A percentile compares a stretch with the other conserved stretches of the same genome.
phyloP scores from a whole-genome alignment of 2,329 filamentous ascomycete genomes.

The Gliomastix tumulicola region DNA sequence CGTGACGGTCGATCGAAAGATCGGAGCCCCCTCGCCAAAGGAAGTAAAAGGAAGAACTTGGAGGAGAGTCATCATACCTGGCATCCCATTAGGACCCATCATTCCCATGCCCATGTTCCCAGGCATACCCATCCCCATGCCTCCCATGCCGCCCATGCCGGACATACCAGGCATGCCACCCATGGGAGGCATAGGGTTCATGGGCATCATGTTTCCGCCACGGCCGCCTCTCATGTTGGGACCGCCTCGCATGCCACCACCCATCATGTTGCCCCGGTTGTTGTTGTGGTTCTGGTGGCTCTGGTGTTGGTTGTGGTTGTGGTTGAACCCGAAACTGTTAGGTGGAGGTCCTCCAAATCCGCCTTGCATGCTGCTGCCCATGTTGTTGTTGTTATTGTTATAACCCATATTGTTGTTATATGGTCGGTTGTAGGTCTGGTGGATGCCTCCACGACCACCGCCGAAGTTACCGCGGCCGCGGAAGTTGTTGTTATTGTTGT shows the following conservation, averaged over 20 bases:
- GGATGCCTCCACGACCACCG: conserved; percentile 39
- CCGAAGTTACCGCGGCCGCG: conserved; percentile 38
- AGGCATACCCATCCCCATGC: conserved; percentile 49
- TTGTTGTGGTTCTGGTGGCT: conserved; percentile 20
- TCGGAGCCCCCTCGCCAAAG: not conserved
- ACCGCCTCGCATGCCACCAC: conserved; percentile 35
- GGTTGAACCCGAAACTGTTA: no score
- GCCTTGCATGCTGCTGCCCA: no score
- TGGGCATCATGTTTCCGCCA: conserved; percentile 43
- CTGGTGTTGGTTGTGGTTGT: conserved; percentile 17
- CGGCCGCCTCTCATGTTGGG: conserved; percentile 44
- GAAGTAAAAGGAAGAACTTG: not conserved
- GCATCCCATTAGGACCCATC: conserved; percentile 42
- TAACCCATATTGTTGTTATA: conserved; percentile 38
- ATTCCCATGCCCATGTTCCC: conserved; percentile 49
- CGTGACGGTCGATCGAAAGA: not conserved
- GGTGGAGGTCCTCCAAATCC: conserved; percentile 42
- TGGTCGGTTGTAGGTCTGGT: conserved; percentile 35
- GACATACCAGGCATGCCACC: no score
- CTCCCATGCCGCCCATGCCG: conserved; percentile 38
- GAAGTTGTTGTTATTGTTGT: conserved; percentile 46
- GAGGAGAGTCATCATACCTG: conserved; percentile 16
- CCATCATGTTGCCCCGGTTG: conserved; percentile 37
- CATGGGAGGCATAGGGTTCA: no score
- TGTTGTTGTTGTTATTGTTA: conserved; percentile 30